Base-by-base conservation (phyloP, 2,329 filamentous ascomycete species). In the Diaporthe capsici region DNA sequence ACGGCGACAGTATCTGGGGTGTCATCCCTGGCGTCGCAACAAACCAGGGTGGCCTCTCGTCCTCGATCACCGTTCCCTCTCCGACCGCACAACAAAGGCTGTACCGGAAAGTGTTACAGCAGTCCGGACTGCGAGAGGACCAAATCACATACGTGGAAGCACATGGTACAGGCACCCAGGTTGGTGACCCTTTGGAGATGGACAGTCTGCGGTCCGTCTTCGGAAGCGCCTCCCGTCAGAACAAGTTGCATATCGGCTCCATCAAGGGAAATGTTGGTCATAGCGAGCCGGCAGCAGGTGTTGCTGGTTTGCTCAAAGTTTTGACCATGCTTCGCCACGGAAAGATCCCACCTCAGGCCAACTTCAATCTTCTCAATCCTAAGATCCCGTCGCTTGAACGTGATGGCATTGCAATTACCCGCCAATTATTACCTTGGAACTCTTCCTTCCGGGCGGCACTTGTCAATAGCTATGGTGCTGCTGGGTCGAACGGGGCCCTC, bases 401-500 rank as follows among this genome's bases (percentile, higher is more conserved):
- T 6, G n/a, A 25, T 5, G 17, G 20, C 1, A 10, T 28, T 5
- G 5, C 10, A 13, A 53, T 53, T 12, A 25, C 8, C 49, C 3
- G 4, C 9, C 9, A 25, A 0, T 4, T 25, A 0, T 4, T 25
- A 6, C n/a, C 9, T 4, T 53, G 49, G 49, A 25, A 53, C 0
- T 6, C 10, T 0, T 15, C 49, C 0, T 25, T 28, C n/a, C 2
- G n/a, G 4, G 49, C n/a, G 3, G 49, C 49, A 4, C n/a, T 53
- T 15, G n/a, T 53, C 4, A 53, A 25, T 13, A 53, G 49, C n/a
- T 53, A 53, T 0, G 49, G 49, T 1, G 44, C 44, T 22, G 44
- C 44, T 49, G 44, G 44, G 17, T 49, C 44, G 8, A 42, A 42
- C 4, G 39, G 10, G 0, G 44, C 44, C 2, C 44, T 49, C 1